Evolutionary conservation across 1,284 basidiomycete species (phyloP).

Genomic region (Vanrija sp.): DNA sequence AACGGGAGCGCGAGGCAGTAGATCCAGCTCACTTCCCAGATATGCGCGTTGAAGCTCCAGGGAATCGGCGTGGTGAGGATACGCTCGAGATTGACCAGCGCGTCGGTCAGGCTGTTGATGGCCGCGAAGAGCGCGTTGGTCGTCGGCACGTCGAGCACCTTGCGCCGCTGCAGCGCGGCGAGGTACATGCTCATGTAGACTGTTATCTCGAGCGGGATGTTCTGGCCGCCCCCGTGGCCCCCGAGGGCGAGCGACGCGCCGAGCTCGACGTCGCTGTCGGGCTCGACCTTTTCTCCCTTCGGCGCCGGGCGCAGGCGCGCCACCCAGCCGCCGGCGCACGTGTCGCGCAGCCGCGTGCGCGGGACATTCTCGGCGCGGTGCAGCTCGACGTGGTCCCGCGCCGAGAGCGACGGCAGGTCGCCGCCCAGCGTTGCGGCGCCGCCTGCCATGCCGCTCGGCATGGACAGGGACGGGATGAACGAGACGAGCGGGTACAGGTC

Average conservation of each 20-base stretch:
- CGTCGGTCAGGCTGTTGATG: conserved; percentile 61
- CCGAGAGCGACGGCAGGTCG: conserved; percentile 1
- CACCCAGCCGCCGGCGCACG: no score
- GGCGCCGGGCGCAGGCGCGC: no score
- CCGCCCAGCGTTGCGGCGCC: neutral
- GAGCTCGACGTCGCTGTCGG: neutral
- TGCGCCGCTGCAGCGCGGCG: conserved; percentile 58
- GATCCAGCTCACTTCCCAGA: conserved; percentile 44
- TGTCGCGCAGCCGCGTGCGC: no score
- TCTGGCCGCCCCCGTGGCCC: conserved; percentile 51
- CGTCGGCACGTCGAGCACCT: conserved; percentile 62
- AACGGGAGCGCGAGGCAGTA: conserved; percentile 56
- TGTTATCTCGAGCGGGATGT: conserved; percentile 67
- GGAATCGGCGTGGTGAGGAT: conserved; percentile 76
- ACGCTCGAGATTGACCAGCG: conserved; percentile 65
- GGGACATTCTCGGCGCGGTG: no score
- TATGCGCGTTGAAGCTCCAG: conserved; percentile 60
- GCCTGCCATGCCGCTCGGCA: conserved; percentile 29
- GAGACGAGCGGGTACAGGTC: conserved; percentile 37
- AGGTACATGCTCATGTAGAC: conserved; percentile 69
- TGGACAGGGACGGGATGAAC: conserved; percentile 32
- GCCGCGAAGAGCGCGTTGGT: conserved; percentile 56
- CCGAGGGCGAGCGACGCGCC: conserved; percentile 41
- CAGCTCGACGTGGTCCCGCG: no score
- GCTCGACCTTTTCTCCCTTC: no score